Percentiles rank a stretch among this genome's conserved stretches.
These are phyloP conservation scores for Ilex asprella DNA, from an alignment of 257 asterid genomes.

Conservation along the genomic window DNA sequence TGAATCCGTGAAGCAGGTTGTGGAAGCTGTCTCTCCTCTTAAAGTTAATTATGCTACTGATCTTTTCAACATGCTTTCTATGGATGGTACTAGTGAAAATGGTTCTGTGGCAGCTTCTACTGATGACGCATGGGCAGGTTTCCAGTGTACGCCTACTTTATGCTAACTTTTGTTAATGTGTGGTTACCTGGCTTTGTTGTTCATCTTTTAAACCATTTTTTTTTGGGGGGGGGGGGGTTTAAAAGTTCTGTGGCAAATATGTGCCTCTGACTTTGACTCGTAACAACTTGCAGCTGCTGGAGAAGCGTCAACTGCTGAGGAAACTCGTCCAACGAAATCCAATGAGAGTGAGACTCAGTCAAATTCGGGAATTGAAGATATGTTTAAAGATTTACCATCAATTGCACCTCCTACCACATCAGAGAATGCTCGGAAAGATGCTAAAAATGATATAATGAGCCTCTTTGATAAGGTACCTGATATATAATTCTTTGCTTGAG, in stretches of 20 bases:
- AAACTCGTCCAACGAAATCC: conserved; percentile 22
- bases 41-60: conserved; percentile 86
- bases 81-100: conserved; percentile 56
- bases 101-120: conserved; percentile 41
- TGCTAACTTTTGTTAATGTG: not conserved
- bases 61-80: conserved; percentile 75
- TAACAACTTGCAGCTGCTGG: conserved; percentile 66
- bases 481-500: not conserved
- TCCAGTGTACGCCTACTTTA: conserved; percentile 60
- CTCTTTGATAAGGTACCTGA: conserved; percentile 86
- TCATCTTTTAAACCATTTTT: not conserved
- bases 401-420: conserved; percentile 35
- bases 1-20: conserved; percentile 42
- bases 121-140: conserved; percentile 84
- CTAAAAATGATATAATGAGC: conserved; percentile 87
- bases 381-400: conserved; percentile 66
- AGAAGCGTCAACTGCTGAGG: conserved; percentile 47
- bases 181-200: not conserved
- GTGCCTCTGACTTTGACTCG: conserved; percentile 6
- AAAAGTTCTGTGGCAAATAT: too few species aligned
- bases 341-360: conserved; percentile 42
- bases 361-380: conserved; percentile 68
- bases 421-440: conserved; percentile 64
- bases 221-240: not conserved
- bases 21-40: conserved; percentile 39